phyloP scores from a whole-genome alignment of 768 basidiomycete genomes.

The Plicaturopsis crispa region DNA sequence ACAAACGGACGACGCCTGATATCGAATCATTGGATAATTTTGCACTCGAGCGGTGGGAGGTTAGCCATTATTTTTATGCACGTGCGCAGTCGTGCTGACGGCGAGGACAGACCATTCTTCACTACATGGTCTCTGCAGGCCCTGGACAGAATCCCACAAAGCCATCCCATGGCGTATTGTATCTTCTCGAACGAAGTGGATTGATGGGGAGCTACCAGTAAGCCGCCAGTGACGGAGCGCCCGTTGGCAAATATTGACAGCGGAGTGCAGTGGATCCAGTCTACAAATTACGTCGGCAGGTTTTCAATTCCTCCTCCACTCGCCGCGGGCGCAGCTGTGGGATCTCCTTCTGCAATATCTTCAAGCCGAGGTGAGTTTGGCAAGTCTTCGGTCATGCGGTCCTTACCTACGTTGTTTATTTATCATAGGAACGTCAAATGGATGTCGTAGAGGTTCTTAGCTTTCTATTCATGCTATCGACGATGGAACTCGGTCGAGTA shows the following conservation, averaged over 20 bases:
- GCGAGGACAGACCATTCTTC: constrained; percentile 73
- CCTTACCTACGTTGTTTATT: too few relatives aligned
- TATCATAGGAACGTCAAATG: constrained; percentile 72
- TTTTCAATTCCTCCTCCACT: constrained; percentile 93
- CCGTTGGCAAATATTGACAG: constrained; percentile 39
- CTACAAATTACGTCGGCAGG: constrained; percentile 88
- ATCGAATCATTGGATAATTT: constrained; percentile 68
- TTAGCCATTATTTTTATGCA: constrained; percentile 19
- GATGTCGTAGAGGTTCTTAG: constrained; percentile 90
- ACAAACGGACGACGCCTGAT: constrained; percentile 44
- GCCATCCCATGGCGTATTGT: constrained; percentile 80
- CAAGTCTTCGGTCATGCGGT: too few relatives aligned
- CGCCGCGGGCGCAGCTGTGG: constrained; percentile 94
- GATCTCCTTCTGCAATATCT: constrained; percentile 88
- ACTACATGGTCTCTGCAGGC: constrained; percentile 96
- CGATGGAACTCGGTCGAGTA: constrained; percentile 89
- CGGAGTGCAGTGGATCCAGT: constrained; percentile 36
- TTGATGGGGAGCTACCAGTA: constrained; percentile 76
- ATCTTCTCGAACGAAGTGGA: constrained; percentile 74
- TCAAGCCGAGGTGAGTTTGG: constrained; percentile 60
- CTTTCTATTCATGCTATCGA: constrained; percentile 95
- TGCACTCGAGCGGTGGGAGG: constrained; percentile 90
- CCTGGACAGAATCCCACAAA: constrained; percentile 66
- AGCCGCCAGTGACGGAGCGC: constrained; percentile 19
- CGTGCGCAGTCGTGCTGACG: neutral